Base-by-base conservation (phyloP, 176 grass and related monocot species). In the Rhipidocladum racemiflorum region DNA sequence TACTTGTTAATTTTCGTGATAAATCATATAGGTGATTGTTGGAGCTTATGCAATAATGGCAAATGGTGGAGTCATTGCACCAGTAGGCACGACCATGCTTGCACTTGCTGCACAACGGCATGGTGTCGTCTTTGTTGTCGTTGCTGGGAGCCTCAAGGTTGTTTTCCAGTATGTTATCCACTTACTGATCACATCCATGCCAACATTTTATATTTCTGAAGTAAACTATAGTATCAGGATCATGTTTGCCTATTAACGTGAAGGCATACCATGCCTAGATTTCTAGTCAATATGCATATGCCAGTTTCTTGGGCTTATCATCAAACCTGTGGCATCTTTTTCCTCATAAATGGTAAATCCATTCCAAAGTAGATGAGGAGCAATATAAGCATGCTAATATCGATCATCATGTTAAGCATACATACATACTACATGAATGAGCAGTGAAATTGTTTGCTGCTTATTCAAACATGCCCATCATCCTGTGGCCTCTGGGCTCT, bases 31-130 rank as follows among this genome's bases (percentile, higher is more conserved):
- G 89, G 94, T 93, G 24, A 97, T 97, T 74, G 89, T 97, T 77
- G 94, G 94, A 90, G 91, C 89, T n/a, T 89, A 97, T 85, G 94
- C 91, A 63, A 81, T 97, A 43, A 93, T 93, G 94, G 91, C 91
- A 80, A 93, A 97, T 74, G 94, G 91, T 74, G 91, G 91, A 83
- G 86, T 97, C 13, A 88, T 97, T 83, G 88, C 85, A 80, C 88
- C 91, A 48, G 86, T 94, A 28, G 91, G 89, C 35, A 97, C 86
- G 79, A 93, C 89, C 72, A 94, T 92, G 87, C 79, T 92, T 53
- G 89, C 87, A 14, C 87, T 90, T 69, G 91, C 89, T 86, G 94
- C 91, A 65, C 85, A 97, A 86, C 82, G 73, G 62, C 89, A 97
- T 69, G 91, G 85, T 72, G 91, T 97, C 28, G 83, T 85, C 77